These are phyloP conservation scores for Schizonepeta tenuifolia DNA, from an alignment of 257 asterid species.

Conservation along the genomic window DNA sequence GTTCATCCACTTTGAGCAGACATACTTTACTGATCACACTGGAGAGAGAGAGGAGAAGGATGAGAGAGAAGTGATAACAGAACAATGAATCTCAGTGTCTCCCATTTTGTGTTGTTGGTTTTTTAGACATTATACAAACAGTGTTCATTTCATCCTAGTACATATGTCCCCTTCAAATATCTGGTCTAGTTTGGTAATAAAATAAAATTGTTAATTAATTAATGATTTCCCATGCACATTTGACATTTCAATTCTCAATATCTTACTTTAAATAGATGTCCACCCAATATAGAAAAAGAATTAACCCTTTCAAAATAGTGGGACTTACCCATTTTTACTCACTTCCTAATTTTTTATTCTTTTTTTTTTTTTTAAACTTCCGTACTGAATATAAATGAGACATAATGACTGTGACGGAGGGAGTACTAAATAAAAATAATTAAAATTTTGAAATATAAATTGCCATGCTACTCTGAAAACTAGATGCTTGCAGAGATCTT, in stretches of 20 bases:
- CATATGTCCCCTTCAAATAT: not conserved
- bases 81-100: not conserved
- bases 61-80: not conserved
- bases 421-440: not conserved
- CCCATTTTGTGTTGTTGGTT: not conserved
- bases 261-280: too few relatives aligned
- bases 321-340: too few relatives aligned
- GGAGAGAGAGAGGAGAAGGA: not conserved
- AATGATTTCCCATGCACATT: too few relatives aligned
- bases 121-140: not conserved
- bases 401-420: too few relatives aligned
- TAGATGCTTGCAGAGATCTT: not conserved
- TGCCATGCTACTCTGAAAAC: conserved; percentile 19
- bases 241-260: not conserved
- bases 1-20: not conserved
- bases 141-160: not conserved
- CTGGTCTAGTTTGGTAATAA: not conserved
- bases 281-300: too few relatives aligned
- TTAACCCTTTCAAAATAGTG: too few relatives aligned
- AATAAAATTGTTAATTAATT: too few relatives aligned
- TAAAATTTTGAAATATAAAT: not conserved
- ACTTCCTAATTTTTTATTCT: too few relatives aligned
- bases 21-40: not conserved
- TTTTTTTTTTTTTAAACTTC: too few relatives aligned
- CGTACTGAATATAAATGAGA: too few relatives aligned